Conservation (phyloP, 1,139 yeast species). For the Candida pseudoviswanathii region DNA sequence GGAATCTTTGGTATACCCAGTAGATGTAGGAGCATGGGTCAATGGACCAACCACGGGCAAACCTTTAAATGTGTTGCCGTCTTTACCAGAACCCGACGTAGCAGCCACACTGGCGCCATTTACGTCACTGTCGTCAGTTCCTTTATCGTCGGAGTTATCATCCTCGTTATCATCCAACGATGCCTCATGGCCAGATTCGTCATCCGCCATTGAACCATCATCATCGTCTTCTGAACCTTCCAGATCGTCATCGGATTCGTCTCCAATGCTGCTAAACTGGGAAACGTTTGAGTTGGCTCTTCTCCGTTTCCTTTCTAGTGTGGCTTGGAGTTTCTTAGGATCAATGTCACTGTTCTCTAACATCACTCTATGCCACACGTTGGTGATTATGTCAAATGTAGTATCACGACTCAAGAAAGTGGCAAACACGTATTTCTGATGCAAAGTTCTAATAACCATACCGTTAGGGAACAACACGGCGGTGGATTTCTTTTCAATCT, state of each 20-base stretch:
- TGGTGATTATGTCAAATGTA: slow-evolving; percentile 60
- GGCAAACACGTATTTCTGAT: slow-evolving; percentile 72
- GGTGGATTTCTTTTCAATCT: slow-evolving; percentile 70
- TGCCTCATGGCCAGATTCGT: slow-evolving; percentile 6
- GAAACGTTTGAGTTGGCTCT: slow-evolving; percentile 12
- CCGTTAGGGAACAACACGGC: slow-evolving; percentile 79
- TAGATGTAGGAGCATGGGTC: slow-evolving; percentile 39
- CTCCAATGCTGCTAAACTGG: slow-evolving; percentile 5
- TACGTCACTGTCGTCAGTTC: slow-evolving; percentile 4
- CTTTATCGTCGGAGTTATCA: slow-evolving; percentile 11
- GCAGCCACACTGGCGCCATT: slow-evolving; percentile 10
- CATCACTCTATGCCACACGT: slow-evolving; percentile 58
- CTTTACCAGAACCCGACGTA: slow-evolving; percentile 10
- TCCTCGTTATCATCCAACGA: slow-evolving; percentile 10
- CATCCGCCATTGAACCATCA: slow-evolving; percentile 8
- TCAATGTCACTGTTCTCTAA: slow-evolving; percentile 28
- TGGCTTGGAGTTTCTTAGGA: slow-evolving; percentile 19
- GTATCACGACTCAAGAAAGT: slow-evolving; percentile 70
- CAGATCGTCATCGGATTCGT: slow-evolving; percentile 12
- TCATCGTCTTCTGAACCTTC: slow-evolving; percentile 13
- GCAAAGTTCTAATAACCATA: slow-evolving; percentile 67
- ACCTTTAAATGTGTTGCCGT: slow-evolving; percentile 32
- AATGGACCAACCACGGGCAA: slow-evolving; percentile 41
- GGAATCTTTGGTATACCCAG: slow-evolving; percentile 50
- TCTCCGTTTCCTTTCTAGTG: slow-evolving; percentile 16